Evolutionary conservation across 306 rosid species (phyloP).

Genomic region (Nissolia schottii): DNA sequence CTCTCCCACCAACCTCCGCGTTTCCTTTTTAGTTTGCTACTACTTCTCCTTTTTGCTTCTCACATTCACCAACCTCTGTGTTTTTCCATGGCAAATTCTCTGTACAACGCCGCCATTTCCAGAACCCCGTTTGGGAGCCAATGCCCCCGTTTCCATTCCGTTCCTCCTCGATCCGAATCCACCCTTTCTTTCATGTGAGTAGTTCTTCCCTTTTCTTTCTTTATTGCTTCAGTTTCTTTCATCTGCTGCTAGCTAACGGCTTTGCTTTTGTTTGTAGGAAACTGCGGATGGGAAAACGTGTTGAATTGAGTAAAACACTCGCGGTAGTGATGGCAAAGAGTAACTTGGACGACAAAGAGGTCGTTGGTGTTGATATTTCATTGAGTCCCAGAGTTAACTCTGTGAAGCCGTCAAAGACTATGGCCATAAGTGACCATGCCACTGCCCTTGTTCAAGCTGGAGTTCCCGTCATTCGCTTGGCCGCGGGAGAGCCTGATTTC

Average conservation of each 20-base stretch:
- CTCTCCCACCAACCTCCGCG: background rate
- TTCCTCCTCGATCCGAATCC: background rate
- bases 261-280: background rate
- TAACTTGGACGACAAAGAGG: conserved; percentile 21
- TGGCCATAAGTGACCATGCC: conserved; percentile 75
- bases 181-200: conserved; percentile 10
- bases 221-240: background rate
- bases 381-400: conserved; percentile 76
- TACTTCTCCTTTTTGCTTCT: background rate
- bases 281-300: conserved; percentile 23
- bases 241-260: background rate
- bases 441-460: conserved; percentile 74
- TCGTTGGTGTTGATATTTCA: conserved; percentile 39
- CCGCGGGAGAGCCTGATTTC: conserved; percentile 88
- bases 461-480: conserved; percentile 66
- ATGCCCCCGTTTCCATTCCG: background rate
- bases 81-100: conserved; percentile 9
- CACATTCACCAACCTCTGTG: background rate
- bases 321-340: conserved; percentile 33
- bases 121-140: background rate
- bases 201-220: background rate
- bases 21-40: background rate
- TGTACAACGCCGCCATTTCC: conserved; percentile 6
- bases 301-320: background rate
- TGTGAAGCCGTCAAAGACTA: conserved; percentile 71